A percentile compares a stretch with the other conserved stretches of the same genome.
These are phyloP conservation scores for Notholithocarpus densiflorus DNA, from an alignment of 306 rosid species.

Conservation along the genomic window DNA sequence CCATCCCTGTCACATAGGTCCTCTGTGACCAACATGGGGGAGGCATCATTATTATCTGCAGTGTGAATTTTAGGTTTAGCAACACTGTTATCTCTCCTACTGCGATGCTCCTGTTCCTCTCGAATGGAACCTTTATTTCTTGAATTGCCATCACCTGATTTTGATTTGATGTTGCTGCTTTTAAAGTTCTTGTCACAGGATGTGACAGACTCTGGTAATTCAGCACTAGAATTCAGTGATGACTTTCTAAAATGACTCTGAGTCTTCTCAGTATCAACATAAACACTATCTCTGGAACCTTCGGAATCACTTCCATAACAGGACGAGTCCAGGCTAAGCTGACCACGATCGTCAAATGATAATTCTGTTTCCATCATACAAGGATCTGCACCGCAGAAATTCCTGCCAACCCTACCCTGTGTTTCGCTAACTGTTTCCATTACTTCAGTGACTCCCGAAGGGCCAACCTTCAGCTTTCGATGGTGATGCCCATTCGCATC, in stretches of 20 bases:
- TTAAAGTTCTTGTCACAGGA: slow-evolving; percentile 30
- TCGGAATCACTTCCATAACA: slow-evolving; percentile 59
- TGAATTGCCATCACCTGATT: slow-evolving; percentile 31
- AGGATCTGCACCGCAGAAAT: slow-evolving; percentile 33
- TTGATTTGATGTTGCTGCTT: slow-evolving; percentile 21
- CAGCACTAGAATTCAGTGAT: slow-evolving; percentile 24
- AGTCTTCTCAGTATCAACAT: slow-evolving; percentile 32
- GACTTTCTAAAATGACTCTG: slow-evolving; percentile 37
- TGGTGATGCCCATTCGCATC: slow-evolving; percentile 22
- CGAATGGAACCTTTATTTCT: slow-evolving; percentile 27
- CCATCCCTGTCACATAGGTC: slow-evolving; percentile 25
- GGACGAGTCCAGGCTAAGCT: slow-evolving; percentile 54
- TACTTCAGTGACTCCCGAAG: slow-evolving; percentile 28
- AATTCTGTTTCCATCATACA: slow-evolving; percentile 50
- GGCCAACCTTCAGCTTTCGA: slow-evolving; percentile 18
- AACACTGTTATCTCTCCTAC: slow-evolving; percentile 19
- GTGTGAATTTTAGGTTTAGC: slow-evolving; percentile 17
- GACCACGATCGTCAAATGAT: slow-evolving; percentile 50
- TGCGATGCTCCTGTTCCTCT: slow-evolving; percentile 32
- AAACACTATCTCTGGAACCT: slow-evolving; percentile 34
- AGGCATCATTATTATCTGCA: slow-evolving; percentile 24
- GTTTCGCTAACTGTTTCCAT: slow-evolving; percentile 20
- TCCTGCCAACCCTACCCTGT: slow-evolving; percentile 23
- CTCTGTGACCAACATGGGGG: slow-evolving; percentile 28
- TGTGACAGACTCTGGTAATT: slow-evolving; percentile 30